Conservation (phyloP, 169 alveolate species). For the Plasmodium ovale region DNA sequence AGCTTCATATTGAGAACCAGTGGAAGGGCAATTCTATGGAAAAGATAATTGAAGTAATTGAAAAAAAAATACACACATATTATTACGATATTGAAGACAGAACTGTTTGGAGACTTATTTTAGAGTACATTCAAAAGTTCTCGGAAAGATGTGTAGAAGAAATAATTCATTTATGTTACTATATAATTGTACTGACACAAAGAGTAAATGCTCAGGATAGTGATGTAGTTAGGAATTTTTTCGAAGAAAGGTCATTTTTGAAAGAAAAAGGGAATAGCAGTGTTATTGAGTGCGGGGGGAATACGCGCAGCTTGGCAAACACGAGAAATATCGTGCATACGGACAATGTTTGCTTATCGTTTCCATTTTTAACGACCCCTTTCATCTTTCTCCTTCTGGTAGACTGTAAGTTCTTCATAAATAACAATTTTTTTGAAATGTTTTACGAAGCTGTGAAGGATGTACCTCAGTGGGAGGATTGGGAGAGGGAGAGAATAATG, state of each 20-base stretch:
- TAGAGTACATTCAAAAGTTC: constrained; percentile 20
- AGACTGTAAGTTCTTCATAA: constrained; percentile 35
- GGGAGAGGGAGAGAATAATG: constrained; percentile 4
- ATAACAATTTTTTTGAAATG: constrained; percentile 35
- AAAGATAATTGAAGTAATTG: constrained; percentile 14
- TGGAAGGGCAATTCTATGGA: neutral
- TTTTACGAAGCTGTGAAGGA: constrained; percentile 37
- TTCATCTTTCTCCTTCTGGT: constrained; percentile 31
- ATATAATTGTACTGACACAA: constrained; percentile 29
- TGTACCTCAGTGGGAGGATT: too few relatives aligned
- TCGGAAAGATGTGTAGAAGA: constrained; percentile 48
- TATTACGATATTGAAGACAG: neutral
- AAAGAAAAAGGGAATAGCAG: neutral
- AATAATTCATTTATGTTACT: constrained; percentile 41
- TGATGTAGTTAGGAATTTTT: neutral
- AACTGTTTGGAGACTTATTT: neutral
- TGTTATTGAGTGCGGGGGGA: neutral
- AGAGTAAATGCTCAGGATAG: neutral
- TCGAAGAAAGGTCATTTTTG: neutral
- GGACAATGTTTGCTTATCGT: constrained; percentile 4
- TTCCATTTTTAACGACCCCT: constrained; percentile 37
- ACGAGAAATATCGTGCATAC: neutral
- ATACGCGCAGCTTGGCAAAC: neutral
- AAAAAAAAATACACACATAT: neutral
- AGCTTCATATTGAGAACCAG: neutral